Evolutionary conservation across 352 stramenopile species (phyloP).

Genomic region (Globisporangium paddicum): DNA sequence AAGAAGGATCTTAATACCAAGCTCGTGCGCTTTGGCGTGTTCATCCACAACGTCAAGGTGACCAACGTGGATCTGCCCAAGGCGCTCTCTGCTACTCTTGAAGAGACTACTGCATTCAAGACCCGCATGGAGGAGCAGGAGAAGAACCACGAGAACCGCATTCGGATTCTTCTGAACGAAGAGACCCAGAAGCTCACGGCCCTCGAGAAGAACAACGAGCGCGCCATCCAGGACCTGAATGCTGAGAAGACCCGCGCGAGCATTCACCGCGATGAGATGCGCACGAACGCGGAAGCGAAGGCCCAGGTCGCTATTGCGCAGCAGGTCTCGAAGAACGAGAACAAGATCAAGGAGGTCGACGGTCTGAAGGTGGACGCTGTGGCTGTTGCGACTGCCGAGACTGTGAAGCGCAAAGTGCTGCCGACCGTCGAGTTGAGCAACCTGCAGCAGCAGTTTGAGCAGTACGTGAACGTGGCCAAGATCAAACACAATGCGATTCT

Average conservation of each 20-base stretch:
- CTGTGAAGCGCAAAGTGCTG: slow-evolving; percentile 53
- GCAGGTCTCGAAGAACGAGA: slow-evolving; percentile 53
- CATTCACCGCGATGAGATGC: slow-evolving; percentile 81
- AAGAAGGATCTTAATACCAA: slow-evolving; percentile 81
- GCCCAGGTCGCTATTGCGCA: slow-evolving; percentile 69
- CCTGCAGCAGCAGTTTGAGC: slow-evolving; percentile 51
- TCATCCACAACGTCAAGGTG: slow-evolving; percentile 88
- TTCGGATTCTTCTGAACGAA: slow-evolving; percentile 79
- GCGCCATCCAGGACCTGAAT: slow-evolving; percentile 60
- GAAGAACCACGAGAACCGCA: slow-evolving; percentile 87
- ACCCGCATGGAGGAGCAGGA: slow-evolving; percentile 87
- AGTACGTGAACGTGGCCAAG: slow-evolving; percentile 62
- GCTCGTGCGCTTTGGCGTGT: slow-evolving; percentile 60
- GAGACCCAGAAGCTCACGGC: slow-evolving; percentile 81
- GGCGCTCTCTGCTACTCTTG: slow-evolving; percentile 58
- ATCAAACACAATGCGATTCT: slow-evolving; percentile 57
- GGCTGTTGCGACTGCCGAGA: slow-evolving; percentile 39
- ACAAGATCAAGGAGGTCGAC: slow-evolving; percentile 60
- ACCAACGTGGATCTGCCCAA: slow-evolving; percentile 72
- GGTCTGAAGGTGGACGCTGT: slow-evolving; percentile 66
- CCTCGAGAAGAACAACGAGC: slow-evolving; percentile 77
- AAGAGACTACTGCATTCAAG: slow-evolving; percentile 84
- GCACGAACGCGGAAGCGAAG: slow-evolving; percentile 68
- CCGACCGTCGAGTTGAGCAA: slow-evolving; percentile 53
- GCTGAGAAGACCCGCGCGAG: too few species aligned